Conservation (phyloP, 495 filamentous ascomycete species). For the Ramalina intermedia region DNA sequence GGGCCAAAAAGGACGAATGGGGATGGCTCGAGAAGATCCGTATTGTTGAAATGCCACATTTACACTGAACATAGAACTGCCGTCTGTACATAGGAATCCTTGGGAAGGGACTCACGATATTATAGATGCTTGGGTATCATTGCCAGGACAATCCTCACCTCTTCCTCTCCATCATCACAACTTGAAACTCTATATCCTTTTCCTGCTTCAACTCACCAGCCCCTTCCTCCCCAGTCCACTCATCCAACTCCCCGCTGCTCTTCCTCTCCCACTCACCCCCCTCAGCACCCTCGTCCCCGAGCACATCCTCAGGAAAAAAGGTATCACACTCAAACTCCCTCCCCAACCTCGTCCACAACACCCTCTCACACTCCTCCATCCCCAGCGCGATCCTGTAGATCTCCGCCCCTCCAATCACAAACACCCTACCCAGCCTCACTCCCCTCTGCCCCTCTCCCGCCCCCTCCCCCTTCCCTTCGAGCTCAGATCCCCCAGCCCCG, state of each 20-base stretch:
- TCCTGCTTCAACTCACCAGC: conserved; percentile 12
- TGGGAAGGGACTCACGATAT: too few relatives aligned
- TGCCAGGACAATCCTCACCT: background rate
- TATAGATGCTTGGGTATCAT: background rate
- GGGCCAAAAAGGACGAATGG: conserved; percentile 31
- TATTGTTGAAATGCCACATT: too few relatives aligned
- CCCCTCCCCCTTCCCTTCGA: background rate
- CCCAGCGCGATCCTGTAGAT: conserved; percentile 60
- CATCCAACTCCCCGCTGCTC: conserved; percentile 12
- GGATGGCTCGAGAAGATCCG: conserved; percentile 29
- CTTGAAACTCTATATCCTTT: conserved; percentile 13
- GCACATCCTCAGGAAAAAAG: conserved; percentile 49
- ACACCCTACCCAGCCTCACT: conserved; percentile 38
- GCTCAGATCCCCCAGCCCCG: conserved; percentile 7
- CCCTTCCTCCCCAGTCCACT: conserved; percentile 16
- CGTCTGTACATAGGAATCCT: background rate
- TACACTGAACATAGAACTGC: background rate
- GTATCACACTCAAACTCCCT: conserved; percentile 76
- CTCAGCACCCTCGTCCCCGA: background rate
- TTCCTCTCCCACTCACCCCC: conserved; percentile 12
- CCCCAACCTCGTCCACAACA: conserved; percentile 50
- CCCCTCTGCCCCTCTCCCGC: conserved; percentile 10
- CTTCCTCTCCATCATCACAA: conserved; percentile 14
- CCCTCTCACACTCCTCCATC: conserved; percentile 29
- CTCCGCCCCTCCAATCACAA: conserved; percentile 81